phyloP scores from a whole-genome alignment of 495 filamentous ascomycete genomes.

The Podospora appendiculata region DNA sequence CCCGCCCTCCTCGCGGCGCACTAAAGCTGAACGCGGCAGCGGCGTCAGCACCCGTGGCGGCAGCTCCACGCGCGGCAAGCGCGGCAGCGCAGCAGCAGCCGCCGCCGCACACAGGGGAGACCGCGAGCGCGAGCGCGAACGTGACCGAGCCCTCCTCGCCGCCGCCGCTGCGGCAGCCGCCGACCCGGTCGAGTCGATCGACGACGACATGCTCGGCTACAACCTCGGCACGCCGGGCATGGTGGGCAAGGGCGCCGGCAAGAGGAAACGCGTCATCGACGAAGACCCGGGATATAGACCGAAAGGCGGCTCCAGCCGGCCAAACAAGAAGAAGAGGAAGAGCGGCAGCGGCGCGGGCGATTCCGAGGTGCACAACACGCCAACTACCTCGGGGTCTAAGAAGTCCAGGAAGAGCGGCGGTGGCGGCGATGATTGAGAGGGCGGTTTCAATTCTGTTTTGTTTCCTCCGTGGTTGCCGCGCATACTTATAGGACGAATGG shows the following conservation, averaged over 20 bases:
- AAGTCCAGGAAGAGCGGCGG: slow-evolving; percentile 23
- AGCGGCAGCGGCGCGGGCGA: slow-evolving; percentile 28
- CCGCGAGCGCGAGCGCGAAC: no score
- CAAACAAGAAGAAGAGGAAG: slow-evolving; percentile 56
- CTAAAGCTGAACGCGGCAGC: no score
- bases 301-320: slow-evolving; percentile 53
- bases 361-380: slow-evolving; percentile 11
- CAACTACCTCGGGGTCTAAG: slow-evolving; percentile 12
- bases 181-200: slow-evolving; percentile 30
- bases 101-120: no score
- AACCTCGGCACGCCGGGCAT: slow-evolving; percentile 40
- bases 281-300: slow-evolving; percentile 66
- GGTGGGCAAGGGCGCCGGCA: slow-evolving; percentile 22
- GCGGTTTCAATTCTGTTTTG: not conserved
- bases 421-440: not conserved
- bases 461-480: not conserved
- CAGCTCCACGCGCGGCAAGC: slow-evolving; percentile 16
- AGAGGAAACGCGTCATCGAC: slow-evolving; percentile 48
- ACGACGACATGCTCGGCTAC: not conserved
- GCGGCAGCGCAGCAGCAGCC: slow-evolving; percentile 4
- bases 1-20: not conserved
- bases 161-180: slow-evolving; percentile 10
- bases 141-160: not conserved
- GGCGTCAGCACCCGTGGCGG: slow-evolving; percentile 2
- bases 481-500: no score